phyloP scores from a whole-genome alignment of 106 monocot species.

The Platanthera zijinensis region DNA sequence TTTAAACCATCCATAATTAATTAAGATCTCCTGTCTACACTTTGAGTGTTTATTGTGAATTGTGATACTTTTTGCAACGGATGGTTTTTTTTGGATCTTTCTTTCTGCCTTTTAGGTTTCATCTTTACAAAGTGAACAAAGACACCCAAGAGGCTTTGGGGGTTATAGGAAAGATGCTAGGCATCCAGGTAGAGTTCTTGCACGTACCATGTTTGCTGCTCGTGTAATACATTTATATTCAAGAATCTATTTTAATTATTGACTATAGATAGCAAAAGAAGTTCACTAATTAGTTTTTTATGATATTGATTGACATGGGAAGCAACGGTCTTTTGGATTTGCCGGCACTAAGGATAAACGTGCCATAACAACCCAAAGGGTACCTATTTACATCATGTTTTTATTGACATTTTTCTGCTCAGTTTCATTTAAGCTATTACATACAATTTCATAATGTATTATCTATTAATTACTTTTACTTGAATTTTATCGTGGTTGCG shows the following conservation, averaged over 20 bases:
- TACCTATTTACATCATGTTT: conserved; percentile 21
- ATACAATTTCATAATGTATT: background rate
- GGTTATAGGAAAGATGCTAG: conserved; percentile 92
- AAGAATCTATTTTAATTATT: background rate
- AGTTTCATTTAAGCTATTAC: background rate
- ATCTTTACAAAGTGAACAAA: conserved; percentile 97
- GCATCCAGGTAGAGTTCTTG: conserved; percentile 56
- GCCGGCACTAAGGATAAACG: conserved; percentile 99
- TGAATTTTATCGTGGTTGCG: background rate
- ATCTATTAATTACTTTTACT: background rate
- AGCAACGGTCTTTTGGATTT: conserved; percentile 95
- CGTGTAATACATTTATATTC: background rate
- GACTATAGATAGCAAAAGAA: background rate
- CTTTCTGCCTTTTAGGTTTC: conserved; percentile 48
- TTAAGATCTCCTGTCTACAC: background rate
- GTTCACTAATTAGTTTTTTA: background rate
- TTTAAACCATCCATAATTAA: background rate
- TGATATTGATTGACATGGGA: conserved; percentile 13
- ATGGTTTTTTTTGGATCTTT: conserved; percentile 7
- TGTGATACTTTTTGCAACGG: background rate
- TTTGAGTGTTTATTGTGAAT: background rate
- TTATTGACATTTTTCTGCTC: background rate
- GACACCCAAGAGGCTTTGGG: conserved; percentile 96
- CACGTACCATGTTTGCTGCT: background rate
- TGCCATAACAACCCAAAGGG: conserved; percentile 87